These are phyloP conservation scores for Penicillium diatomitis DNA, from an alignment of 495 filamentous ascomycete genomes.

Conservation along the genomic window DNA sequence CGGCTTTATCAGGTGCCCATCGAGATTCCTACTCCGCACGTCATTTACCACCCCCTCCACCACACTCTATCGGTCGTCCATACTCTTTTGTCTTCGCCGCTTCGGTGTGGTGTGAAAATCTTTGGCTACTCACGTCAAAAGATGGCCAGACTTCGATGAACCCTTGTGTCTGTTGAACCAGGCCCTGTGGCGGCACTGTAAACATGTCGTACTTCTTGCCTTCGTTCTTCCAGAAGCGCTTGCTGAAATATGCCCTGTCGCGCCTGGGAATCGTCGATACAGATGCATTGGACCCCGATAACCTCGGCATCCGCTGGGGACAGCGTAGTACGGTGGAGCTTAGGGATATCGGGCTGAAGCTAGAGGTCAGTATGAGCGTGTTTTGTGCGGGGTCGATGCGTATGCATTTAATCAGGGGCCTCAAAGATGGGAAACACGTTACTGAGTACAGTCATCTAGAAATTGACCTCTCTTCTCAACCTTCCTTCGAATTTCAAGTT, in stretches of 20 bases:
- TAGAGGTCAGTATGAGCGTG: conserved; percentile 46
- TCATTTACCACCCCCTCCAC: conserved; percentile 11
- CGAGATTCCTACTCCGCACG: conserved; percentile 13
- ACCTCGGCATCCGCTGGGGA: conserved; percentile 68
- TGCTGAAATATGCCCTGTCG: conserved; percentile 72
- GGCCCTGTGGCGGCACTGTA: conserved; percentile 26
- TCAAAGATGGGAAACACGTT: conserved; percentile 7
- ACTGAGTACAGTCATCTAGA: conserved; percentile 36
- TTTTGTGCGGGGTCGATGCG: not conserved
- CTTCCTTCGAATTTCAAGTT: conserved; percentile 62
- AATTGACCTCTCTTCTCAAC: conserved; percentile 61
- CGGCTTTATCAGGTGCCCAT: conserved; percentile 22
- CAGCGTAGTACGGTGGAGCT: conserved; percentile 70
- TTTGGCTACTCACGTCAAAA: conserved; percentile 5
- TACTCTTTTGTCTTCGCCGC: conserved; percentile 2
- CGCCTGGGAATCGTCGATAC: conserved; percentile 75
- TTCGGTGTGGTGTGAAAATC: conserved; percentile 2
- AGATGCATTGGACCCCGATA: conserved; percentile 67
- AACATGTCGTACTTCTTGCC: conserved; percentile 53
- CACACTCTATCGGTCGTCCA: conserved; percentile 2
- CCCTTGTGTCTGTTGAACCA: conserved; percentile 13
- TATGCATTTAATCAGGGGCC: not conserved
- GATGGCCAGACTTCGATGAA: conserved; percentile 24
- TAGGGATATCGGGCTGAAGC: conserved; percentile 65
- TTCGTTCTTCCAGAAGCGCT: conserved; percentile 70